Base-by-base conservation (phyloP, 345 rosid species). In the Eucalyptus cloeziana region DNA sequence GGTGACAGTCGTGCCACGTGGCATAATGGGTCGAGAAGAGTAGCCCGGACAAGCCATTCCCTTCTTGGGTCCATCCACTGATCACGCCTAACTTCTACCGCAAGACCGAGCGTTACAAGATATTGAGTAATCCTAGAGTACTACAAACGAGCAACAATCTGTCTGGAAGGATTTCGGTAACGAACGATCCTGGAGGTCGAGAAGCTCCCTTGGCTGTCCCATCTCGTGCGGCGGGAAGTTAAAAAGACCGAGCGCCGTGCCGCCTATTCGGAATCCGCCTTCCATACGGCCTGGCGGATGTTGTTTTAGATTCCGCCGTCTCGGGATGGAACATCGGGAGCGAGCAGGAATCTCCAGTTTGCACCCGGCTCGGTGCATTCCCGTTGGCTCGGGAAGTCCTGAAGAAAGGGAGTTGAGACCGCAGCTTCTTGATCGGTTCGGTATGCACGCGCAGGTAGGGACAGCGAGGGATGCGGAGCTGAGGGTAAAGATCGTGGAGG, bases 371-470 rank as follows among this genome's bases (percentile, higher is more conserved):
- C 94, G 98, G 87, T 96, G 94, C 91, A 95, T 96, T 89, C 92
- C 96, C 88, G 94, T 97, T 83, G 98, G 99, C 86, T 95, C 98
- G 3, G 98, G 99, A 21, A 96, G 96, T 90, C 98, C 99, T 10
- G 98, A 95, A 91, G 99, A 96, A 96, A 91, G 97, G 98, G 21
- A 97, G 94, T 94, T 95, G 83, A 92, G 98, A 90, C 97, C 96
- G 5, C 96, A 96, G 92, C 96, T 97, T 86, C 98, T 95, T 49
- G 98, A 97, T 86, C 90, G 98, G 87, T 96, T 97, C 86, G 97
- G 99, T 49, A 94, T 96, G 98, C 99, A 96, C 67, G 98, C 98
- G 6, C 98, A 93, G 89, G 99, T 95, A 8, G 96, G 97, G 79
- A 97, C 98, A 6, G 99, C 95, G 12, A 95, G 94, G 90, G 97